A percentile compares a stretch with the other conserved stretches of the same genome.
Evolutionary conservation across 371 early-diverging fungal species (phyloP).

Genomic region (Mortierella sp.): DNA sequence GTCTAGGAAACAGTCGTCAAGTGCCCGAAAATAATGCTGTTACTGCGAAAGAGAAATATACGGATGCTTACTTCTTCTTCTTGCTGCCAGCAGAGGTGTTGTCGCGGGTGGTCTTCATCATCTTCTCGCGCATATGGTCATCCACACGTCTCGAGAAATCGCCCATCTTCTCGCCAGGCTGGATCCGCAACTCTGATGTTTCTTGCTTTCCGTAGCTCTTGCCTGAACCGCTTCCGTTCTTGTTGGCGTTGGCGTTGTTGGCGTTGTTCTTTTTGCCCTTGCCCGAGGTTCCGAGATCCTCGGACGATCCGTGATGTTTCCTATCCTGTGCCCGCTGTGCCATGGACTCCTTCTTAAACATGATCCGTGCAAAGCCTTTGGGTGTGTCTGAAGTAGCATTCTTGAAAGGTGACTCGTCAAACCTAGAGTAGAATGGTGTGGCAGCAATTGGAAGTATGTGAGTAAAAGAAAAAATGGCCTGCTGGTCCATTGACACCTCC

Average conservation of each 20-base stretch:
- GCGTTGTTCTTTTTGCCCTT: neutral
- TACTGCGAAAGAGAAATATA: neutral
- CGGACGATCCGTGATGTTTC: conserved; percentile 16
- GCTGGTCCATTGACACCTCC: too few relatives aligned
- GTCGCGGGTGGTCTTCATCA: conserved; percentile 37
- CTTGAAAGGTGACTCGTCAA: conserved; percentile 53
- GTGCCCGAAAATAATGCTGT: too few relatives aligned
- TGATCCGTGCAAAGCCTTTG: conserved; percentile 47
- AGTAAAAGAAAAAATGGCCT: neutral
- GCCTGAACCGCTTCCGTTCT: conserved; percentile 6
- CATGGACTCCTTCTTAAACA: conserved; percentile 55
- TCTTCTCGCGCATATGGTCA: conserved; percentile 51
- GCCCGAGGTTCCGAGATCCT: conserved; percentile 24
- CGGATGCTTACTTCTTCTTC: conserved; percentile 47
- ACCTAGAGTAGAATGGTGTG: conserved; percentile 11
- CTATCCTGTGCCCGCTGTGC: conserved; percentile 28
- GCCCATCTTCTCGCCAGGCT: conserved; percentile 51
- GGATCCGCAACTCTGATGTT: conserved; percentile 36
- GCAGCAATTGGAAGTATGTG: too few relatives aligned
- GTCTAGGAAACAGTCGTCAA: too few relatives aligned
- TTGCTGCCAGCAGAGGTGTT: conserved; percentile 43
- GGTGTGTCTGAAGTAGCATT: conserved; percentile 42
- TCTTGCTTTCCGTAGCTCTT: conserved; percentile 27
- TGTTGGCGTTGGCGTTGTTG: neutral
- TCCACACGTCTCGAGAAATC: conserved; percentile 55